Base-by-base conservation (phyloP, 257 asterid genomes). In the Dorcoceras hygrometricum region DNA sequence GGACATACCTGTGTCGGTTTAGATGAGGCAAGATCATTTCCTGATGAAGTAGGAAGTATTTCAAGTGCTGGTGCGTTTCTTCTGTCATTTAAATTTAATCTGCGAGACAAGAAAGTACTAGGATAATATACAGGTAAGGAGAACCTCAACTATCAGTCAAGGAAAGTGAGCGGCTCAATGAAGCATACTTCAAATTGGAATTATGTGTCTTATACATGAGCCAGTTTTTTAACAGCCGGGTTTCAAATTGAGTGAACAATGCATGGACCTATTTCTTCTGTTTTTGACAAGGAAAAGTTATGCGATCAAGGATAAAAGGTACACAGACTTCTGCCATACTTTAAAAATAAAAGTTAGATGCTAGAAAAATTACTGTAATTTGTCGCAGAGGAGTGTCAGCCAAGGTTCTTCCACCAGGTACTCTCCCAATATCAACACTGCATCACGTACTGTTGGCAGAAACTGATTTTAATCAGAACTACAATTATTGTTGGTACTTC, bases 381-480 rank as follows among this genome's bases (percentile, higher is more conserved):
- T 79, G 82, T 77, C 25, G 79, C 95, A 86, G 23, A 93, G 77
- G 76, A 85, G 86, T 75, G 83, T 85, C 84, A 85, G 67, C 96
- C 97, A 93, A 29, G 95, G 93, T 62, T 88, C 95, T 43, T 88
- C 97, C 78, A 82, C 90, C 84, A 93, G 50, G 88, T 93, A 93
- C 70, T 90, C 97, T 27, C 96, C 95, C 75, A 90, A 67, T 66
- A 93, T 81, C 29, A 92, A 85, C 53, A 84, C 89, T 2, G 94
- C 87, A 67, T 87, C 99, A 58, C 65, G 56, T 67, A 86, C 96
- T 93, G 86, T 31, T 46, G 57, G 63, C 72, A 72, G 23, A 68
- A 69, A 78, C 68, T 71, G 19, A 63, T 58, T 60, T 11, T 65
- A 71, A 79, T 78, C 63, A 79, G 76, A 43, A 46, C 34, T 18